Percentiles rank a stretch among this genome's conserved stretches.
Conservation (phyloP, 73 alveolate species). For the Paraurostyla sp. region DNA sequence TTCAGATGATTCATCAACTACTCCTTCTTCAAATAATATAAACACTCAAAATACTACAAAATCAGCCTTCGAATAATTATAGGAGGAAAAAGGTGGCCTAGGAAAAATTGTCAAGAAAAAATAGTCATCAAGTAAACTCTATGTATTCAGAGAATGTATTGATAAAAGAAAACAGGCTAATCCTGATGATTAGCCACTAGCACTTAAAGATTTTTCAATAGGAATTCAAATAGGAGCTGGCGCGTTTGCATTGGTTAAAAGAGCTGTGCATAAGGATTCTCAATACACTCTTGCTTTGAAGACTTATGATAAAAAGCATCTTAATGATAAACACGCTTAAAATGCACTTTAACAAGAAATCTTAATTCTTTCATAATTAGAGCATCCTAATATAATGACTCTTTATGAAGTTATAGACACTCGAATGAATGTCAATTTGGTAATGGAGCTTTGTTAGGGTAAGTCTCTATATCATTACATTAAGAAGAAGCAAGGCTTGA, state of each 20-base stretch:
- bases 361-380: slow-evolving; percentile 61
- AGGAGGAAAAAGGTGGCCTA: neutral
- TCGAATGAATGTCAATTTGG: slow-evolving; percentile 64
- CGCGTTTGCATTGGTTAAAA: slow-evolving; percentile 44
- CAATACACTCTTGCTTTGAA: slow-evolving; percentile 52
- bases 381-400: slow-evolving; percentile 81
- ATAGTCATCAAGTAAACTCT: neutral
- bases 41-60: neutral
- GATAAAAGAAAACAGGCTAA: neutral
- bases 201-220: slow-evolving; percentile 15
- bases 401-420: slow-evolving; percentile 81
- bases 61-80: too few relatives aligned
- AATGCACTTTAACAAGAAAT: slow-evolving; percentile 41
- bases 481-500: slow-evolving; percentile 50
- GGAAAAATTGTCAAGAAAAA: neutral
- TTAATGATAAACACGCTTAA: slow-evolving; percentile 5
- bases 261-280: slow-evolving; percentile 49
- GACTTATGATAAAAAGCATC: slow-evolving; percentile 53
- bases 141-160: neutral
- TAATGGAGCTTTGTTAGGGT: slow-evolving; percentile 80
- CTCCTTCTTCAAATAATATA: neutral
- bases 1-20: too few relatives aligned
- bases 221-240: slow-evolving; percentile 43
- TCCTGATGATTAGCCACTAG: neutral
- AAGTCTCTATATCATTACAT: slow-evolving; percentile 72